Base-by-base conservation (phyloP, 192 early-diverging fungal genomes). In the Dissophora globulifera region DNA sequence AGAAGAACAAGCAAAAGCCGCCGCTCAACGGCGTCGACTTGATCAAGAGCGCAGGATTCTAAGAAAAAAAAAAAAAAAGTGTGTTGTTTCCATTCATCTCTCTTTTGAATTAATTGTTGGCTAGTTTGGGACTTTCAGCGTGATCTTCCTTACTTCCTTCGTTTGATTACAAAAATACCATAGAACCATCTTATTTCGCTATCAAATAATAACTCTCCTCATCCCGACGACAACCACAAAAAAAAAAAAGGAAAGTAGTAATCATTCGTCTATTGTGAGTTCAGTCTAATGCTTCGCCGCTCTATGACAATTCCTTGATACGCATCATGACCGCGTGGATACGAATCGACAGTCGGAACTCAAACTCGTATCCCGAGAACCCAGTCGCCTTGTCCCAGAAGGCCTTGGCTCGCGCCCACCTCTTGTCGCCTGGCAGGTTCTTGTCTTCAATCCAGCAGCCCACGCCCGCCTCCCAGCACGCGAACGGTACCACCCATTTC, bases 381-480 rank as follows among this genome's bases (percentile, higher is more conserved):
- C 50, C 52, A 31, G 61, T 52, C 5, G 84, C 78, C 26, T 55
- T 67, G 22, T 83, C 84, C 84, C 84, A 86, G 20, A 70, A 52
- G 0, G 20, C 26, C 42, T 80, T 79, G 50, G 76, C 78, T 4
- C 63, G 22, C 0, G 20, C 23, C 71, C 71, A 76, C 33, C 43
- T 42, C n/a, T 58, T 7, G 26, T 76, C 63, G 11, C 70, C 64
- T 3, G 56, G 31, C 32, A 65, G 35, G 42, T 61, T 48, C 22
- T 69, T 79, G 13, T 67, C 58, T 13, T 76, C 71, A 20, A 68
- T 64, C 82, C 80, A 86, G 11, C 65, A 58, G 2, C 75, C 67
- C 0, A 83, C 68, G 52, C 84, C 84, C 0, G 82, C 78, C 63
- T 87, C 85, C 84, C 84, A 86, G 40, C 67, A 78, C 0, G 82